phyloP scores from a whole-genome alignment of 2,329 filamentous ascomycete species.

The Lomentospora prolificans region DNA sequence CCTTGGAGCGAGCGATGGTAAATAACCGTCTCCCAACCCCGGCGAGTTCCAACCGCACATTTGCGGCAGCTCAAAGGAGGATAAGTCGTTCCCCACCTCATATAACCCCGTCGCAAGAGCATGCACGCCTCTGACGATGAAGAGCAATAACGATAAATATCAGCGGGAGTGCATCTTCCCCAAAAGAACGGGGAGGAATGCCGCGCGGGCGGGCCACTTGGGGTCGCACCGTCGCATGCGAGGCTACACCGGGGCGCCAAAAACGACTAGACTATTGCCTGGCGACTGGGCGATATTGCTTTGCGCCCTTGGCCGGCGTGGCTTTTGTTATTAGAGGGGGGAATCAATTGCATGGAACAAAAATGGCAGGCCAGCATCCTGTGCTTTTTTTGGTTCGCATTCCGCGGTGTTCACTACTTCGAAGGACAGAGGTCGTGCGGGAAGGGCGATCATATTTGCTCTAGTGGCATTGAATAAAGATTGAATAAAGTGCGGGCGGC shows the following conservation, averaged over 20 bases:
- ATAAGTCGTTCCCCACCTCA: neutral
- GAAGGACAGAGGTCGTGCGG: neutral
- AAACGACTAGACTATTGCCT: neutral
- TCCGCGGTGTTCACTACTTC: too few species aligned
- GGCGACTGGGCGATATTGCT: too few species aligned
- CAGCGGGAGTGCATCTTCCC: neutral
- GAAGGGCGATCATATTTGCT: neutral
- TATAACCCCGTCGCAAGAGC: neutral
- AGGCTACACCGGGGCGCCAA: neutral
- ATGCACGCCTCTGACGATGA: neutral
- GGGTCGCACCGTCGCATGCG: neutral
- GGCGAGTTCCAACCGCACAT: neutral
- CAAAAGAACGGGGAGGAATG: neutral
- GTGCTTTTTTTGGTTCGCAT: neutral
- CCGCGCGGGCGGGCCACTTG: neutral
- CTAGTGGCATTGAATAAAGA: neutral
- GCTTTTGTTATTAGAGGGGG: too few species aligned
- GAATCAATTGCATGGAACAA: too few species aligned
- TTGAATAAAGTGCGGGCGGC: neutral
- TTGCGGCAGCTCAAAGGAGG: neutral
- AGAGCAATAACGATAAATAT: neutral
- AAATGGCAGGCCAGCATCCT: too few species aligned
- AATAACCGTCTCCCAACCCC: neutral
- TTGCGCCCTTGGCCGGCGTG: too few species aligned
- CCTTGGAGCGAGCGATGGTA: neutral